Percentiles rank a stretch among this genome's conserved stretches.
These are phyloP conservation scores for Pseudomonodictys pantanalensis DNA, from an alignment of 495 filamentous ascomycete genomes.

Conservation along the genomic window DNA sequence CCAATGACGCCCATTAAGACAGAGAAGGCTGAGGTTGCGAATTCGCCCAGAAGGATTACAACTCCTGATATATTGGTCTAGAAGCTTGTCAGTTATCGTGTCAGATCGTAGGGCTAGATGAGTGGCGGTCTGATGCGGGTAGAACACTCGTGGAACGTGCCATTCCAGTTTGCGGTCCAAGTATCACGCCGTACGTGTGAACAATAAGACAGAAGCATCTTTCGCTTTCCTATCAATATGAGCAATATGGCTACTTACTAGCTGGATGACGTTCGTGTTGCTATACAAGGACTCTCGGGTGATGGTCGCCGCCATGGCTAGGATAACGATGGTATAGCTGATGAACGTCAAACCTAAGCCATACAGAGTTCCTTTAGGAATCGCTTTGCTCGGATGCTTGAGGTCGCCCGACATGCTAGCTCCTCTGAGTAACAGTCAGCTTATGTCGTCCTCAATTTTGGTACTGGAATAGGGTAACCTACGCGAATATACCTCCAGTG, in stretches of 20 bases:
- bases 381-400: constrained; percentile 77
- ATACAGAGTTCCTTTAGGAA: constrained; percentile 76
- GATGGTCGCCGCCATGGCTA: constrained; percentile 76
- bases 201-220: no score
- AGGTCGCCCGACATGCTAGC: constrained; percentile 89
- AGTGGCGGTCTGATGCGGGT: neutral
- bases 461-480: constrained; percentile 36
- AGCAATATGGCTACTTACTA: constrained; percentile 49
- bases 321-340: constrained; percentile 70
- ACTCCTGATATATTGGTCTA: constrained; percentile 68
- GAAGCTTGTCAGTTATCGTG: no score
- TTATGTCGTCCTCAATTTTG: neutral
- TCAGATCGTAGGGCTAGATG: no score
- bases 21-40: constrained; percentile 80
- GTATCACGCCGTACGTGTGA: no score
- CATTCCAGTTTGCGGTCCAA: no score
- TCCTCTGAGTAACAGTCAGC: constrained; percentile 47
- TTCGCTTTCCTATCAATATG: neutral
- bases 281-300: constrained; percentile 69
- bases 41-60: constrained; percentile 75
- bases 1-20: constrained; percentile 84
- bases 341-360: constrained; percentile 74
- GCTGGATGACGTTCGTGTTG: constrained; percentile 75
- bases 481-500: constrained; percentile 70
- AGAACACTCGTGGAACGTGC: no score